Base-by-base conservation (phyloP, 2,329 filamentous ascomycete genomes). In the Zasmidium cellare region DNA sequence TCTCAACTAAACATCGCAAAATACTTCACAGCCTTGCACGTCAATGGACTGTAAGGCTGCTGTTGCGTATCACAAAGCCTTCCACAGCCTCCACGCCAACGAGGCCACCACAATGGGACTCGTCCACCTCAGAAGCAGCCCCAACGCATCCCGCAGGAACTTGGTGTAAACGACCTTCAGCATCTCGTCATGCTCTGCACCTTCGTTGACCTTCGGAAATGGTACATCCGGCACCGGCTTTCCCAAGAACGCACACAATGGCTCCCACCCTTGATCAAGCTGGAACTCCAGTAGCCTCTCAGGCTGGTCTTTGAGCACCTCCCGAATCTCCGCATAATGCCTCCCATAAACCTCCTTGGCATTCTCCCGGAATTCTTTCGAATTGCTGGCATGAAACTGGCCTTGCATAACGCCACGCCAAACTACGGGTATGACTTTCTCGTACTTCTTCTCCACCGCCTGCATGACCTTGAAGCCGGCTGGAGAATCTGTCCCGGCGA, bases 181-280 rank as follows among this genome's bases (percentile, higher is more conserved):
- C 50, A 65, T 58, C 25, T 58, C 53, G 46, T 61, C 56, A 35
- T 61, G 62, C 46, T 54, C 47, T 3, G 44, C 41, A 19, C 44
- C 35, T 41, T 65, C 60, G 52, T 62, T 63, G 5, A 65, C 31
- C 12, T 53, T 54, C 19, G 70, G 71, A 52, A 70, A 69, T 2
- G 58, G 53, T 16, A 57, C 61, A 11, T 63, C 48, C 9, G 71
- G 70, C 1, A 69, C 56, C 1, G 57, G 28, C 31, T 64, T 60
- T 0, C 59, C 65, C 18, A 74, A 57, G 44, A 72, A 74, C 11
- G 65, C 49, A 53, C 71, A 72, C 23, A 72, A 46, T 11, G 68
- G 67, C 50, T 60, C 62, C 72, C 72, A 74, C 1, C 69, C 67
- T 48, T 65, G 60, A 2, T 64, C 56, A 16, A 67, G 31, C 28